A percentile compares a stretch with the other conserved stretches of the same genome.
phyloP scores from a whole-genome alignment of 257 asterid genomes.

The Solanum medicagineum region DNA sequence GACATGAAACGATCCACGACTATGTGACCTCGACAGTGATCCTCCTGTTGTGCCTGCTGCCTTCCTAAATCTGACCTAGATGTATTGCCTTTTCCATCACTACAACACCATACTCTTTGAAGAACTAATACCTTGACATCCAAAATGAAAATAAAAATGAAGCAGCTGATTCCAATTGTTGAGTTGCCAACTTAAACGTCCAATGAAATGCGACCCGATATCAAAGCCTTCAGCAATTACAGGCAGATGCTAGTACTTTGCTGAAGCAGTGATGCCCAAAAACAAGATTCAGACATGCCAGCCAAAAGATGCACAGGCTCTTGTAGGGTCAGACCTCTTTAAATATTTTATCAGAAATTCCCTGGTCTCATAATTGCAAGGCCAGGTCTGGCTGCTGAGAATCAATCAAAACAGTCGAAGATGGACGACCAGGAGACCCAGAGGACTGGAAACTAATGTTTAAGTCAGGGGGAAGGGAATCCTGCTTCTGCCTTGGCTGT shows the following conservation, averaged over 20 bases:
- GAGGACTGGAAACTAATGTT: conserved; percentile 80
- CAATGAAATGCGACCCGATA: background rate
- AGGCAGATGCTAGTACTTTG: background rate
- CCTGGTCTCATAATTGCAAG: conserved; percentile 56
- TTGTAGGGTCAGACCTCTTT: background rate
- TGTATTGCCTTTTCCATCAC: background rate
- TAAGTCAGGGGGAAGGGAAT: conserved; percentile 77
- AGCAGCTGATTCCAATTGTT: background rate
- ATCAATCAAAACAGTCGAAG: conserved; percentile 62
- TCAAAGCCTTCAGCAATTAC: background rate
- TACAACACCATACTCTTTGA: background rate
- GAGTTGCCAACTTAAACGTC: background rate
- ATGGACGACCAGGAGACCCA: conserved; percentile 76
- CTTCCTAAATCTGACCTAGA: background rate
- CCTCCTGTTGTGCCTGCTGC: background rate
- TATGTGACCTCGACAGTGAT: background rate
- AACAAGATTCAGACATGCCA: background rate
- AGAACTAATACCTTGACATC: background rate
- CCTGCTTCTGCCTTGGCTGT: conserved; percentile 58
- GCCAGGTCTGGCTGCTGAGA: conserved; percentile 99
- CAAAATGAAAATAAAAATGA: background rate
- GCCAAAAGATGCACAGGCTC: background rate
- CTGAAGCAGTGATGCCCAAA: background rate
- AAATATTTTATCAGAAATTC: background rate
- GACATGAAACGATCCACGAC: background rate